phyloP scores from a whole-genome alignment of 192 early-diverging fungal genomes.

The Mortierella hygrophila region DNA sequence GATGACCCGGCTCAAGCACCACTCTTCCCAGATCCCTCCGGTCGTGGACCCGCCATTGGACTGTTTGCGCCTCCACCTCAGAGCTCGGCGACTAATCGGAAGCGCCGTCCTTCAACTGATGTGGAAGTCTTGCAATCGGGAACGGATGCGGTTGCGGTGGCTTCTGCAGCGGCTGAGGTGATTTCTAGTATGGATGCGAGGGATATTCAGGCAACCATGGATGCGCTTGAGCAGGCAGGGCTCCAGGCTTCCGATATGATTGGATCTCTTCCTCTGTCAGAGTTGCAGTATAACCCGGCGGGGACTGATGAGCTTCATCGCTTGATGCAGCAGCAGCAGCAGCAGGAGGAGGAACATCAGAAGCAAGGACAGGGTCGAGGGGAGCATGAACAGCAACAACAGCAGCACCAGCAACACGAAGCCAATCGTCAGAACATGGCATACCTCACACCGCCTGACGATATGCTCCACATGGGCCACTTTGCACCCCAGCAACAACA shows the following conservation, averaged over 20 bases:
- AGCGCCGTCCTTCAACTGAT: conserved; percentile 8
- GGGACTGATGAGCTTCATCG: neutral
- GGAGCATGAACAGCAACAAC: conserved; percentile 1
- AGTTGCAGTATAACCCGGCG: neutral
- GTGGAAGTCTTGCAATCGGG: neutral
- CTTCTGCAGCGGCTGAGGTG: neutral
- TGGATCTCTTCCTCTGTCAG: neutral
- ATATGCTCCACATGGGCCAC: neutral
- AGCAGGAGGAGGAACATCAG: neutral
- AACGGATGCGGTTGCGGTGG: neutral
- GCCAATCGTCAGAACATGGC: neutral
- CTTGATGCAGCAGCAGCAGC: neutral
- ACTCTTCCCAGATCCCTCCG: neutral
- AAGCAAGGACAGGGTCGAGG: neutral
- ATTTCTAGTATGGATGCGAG: neutral
- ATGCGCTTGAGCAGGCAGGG: neutral
- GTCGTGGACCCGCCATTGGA: conserved; percentile 16
- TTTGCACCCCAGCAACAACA: conserved; percentile 18
- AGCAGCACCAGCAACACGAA: conserved; percentile 9
- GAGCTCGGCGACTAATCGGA: conserved; percentile 10
- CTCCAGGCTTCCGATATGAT: neutral
- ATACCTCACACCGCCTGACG: neutral
- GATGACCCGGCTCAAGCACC: too few relatives aligned
- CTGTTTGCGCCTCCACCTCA: conserved; percentile 13
- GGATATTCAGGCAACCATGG: neutral